phyloP scores from a whole-genome alignment of 257 asterid genomes.

The Primulina tabacum region DNA sequence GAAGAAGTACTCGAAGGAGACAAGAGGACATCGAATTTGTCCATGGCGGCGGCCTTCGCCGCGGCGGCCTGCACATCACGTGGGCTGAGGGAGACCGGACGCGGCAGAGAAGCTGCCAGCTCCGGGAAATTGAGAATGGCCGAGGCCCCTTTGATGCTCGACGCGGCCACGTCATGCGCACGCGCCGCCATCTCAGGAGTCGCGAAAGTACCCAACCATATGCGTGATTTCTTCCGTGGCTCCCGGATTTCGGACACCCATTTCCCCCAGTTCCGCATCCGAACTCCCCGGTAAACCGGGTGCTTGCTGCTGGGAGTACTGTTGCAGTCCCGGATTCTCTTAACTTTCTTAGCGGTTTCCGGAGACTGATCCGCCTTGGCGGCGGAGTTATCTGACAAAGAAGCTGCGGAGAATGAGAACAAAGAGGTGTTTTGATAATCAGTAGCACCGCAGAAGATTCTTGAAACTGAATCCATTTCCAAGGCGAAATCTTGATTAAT shows the following conservation, averaged over 20 bases:
- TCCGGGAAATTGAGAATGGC: conserved; percentile 75
- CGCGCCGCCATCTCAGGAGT: conserved; percentile 93
- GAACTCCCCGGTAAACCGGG: conserved; percentile 70
- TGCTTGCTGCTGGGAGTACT: conserved; percentile 41
- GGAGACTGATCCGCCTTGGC: not conserved
- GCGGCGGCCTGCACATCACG: conserved; percentile 87
- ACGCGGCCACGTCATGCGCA: conserved; percentile 87
- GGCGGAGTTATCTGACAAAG: not conserved
- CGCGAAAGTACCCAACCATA: conserved; percentile 81
- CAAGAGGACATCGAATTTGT: conserved; percentile 28
- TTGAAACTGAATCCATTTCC: conserved; percentile 5
- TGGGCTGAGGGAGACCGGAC: conserved; percentile 61
- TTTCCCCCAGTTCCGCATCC: conserved; percentile 92
- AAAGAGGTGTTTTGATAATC: not conserved
- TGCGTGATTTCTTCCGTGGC: conserved; percentile 80
- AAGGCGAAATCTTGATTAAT: not conserved
- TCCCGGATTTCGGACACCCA: conserved; percentile 90
- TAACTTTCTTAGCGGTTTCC: conserved; percentile 32
- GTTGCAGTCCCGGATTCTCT: conserved; percentile 41
- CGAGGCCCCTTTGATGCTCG: conserved; percentile 67
- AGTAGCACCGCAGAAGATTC: conserved; percentile 18
- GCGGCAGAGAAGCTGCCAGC: conserved; percentile 49
- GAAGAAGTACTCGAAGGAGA: conserved; percentile 24
- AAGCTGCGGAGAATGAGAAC: conserved; percentile 8
- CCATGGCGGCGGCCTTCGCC: conserved; percentile 86